Base-by-base conservation (phyloP, 129 eudicot species). In the Tagetes patula region DNA sequence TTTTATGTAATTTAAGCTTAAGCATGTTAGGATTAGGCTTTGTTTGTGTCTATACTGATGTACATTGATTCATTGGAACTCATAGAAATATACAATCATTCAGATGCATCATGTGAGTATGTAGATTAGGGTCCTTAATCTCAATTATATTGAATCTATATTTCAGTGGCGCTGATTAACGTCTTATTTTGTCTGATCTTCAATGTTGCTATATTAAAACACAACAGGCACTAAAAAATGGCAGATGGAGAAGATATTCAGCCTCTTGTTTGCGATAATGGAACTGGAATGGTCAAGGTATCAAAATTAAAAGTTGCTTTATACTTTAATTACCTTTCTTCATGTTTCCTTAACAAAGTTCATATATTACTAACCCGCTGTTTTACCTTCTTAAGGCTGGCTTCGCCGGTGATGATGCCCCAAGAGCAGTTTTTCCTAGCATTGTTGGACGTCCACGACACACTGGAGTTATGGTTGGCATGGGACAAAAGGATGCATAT, bases 401-500 rank as follows among this genome's bases (percentile, higher is more conserved):
- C 5, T 74, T 61, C 3, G 78, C 69, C 6, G 70, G 78, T 8
- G 78, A 74, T 5, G 78, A 74, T n/a, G 78, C 78, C 8, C 78
- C 63, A 63, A 74, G 56, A 43, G 78, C 52, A 8, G 70, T 74
- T 32, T 73, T 73, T 65, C 69, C 69, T 27, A 70, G 61, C 75
- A 52, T 70, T 70, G 75, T 65, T 41, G 61, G 61, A 54, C 61
- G 96, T 47, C 97, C 97, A 59, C 97, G 96, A 65, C 97, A 88
- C 82, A 88, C 96, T 39, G 97, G 97, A 50, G 97, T 91, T 58
- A 88, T 91, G 97, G 97, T 91, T 70, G 97, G 97, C 50, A 91
- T 88, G 96, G 97, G 97, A 54, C 97, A 91, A 71, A 87, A 91
- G 64, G 97, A 91, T 69, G 95, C 97, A 41, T 91, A 91, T 58